A percentile compares a stretch with the other conserved stretches of the same genome.
These are phyloP conservation scores for Apiospora hydei DNA, from an alignment of 2,329 filamentous ascomycete genomes.

Conservation along the genomic window DNA sequence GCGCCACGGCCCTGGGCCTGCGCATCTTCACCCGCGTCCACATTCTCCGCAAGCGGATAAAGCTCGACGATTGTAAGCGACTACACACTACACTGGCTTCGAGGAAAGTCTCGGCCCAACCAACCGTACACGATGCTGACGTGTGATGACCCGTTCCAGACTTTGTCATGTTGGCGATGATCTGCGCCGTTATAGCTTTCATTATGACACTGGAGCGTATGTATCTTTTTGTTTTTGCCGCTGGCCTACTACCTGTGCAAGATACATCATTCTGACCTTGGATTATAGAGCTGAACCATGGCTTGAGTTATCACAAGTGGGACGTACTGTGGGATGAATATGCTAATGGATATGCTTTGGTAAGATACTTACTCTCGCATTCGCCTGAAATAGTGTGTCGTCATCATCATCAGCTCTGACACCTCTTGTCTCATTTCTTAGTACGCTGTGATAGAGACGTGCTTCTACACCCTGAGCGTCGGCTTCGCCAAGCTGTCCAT, in stretches of 20 bases:
- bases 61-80: background rate
- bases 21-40: slow-evolving; percentile 20
- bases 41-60: slow-evolving; percentile 15
- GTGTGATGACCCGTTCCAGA: background rate
- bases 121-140: too few relatives aligned
- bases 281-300: slow-evolving; percentile 4
- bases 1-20: slow-evolving; percentile 9
- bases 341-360: slow-evolving; percentile 24
- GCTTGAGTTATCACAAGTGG: slow-evolving; percentile 26
- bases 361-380: background rate
- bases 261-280: background rate
- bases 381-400: background rate
- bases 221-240: background rate
- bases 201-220: slow-evolving; percentile 8
- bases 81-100: background rate
- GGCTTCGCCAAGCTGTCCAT: slow-evolving; percentile 24
- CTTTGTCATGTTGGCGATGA: slow-evolving; percentile 8
- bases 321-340: slow-evolving; percentile 20
- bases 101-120: too few relatives aligned
- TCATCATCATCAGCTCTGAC: background rate
- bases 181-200: slow-evolving; percentile 14
- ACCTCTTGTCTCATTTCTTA: background rate
- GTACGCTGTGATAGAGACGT: slow-evolving; percentile 17
- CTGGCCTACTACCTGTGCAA: background rate
- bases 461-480: slow-evolving; percentile 23